phyloP scores from a whole-genome alignment of 2,329 filamentous ascomycete species.

The Diaporthe caulivora region DNA sequence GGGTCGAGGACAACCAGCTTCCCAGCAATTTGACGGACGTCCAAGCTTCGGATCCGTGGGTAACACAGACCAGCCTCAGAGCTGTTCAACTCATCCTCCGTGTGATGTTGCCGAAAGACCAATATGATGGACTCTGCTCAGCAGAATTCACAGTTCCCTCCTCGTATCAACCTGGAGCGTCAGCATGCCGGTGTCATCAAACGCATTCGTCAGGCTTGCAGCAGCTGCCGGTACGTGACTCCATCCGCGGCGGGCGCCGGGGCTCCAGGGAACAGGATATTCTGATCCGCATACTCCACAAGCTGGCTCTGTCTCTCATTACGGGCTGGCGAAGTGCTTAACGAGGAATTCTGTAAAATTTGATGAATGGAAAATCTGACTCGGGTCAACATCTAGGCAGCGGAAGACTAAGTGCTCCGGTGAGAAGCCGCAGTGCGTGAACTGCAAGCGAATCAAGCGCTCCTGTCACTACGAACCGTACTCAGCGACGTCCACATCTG shows the following conservation, averaged over 20 bases:
- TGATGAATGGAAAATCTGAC: not conserved
- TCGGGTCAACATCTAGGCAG: not conserved
- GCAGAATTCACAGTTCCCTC: not conserved
- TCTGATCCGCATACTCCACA: not conserved
- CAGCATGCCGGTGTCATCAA: conserved; percentile 9
- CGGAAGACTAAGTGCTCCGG: conserved; percentile 14
- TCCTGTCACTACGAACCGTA: conserved; percentile 8
- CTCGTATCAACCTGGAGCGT: not conserved
- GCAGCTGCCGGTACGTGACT: conserved; percentile 9
- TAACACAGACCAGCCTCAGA: conserved; percentile 7
- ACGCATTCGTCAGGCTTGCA: conserved; percentile 17
- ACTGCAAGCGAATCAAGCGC: conserved; percentile 14
- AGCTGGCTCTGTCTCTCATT: not conserved
- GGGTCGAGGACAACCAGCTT: conserved; percentile 1
- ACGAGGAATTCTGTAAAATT: too few species aligned
- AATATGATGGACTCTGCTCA: not conserved
- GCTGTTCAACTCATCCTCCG: not conserved
- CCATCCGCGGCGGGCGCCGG: not conserved
- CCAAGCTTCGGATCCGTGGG: not conserved
- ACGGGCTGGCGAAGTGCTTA: too few species aligned
- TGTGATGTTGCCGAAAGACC: not conserved
- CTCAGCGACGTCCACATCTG: not conserved
- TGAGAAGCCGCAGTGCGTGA: conserved; percentile 8
- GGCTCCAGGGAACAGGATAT: too few species aligned
- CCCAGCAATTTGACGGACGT: not conserved